These are phyloP conservation scores for Suillus subalutaceus DNA, from an alignment of 768 basidiomycete species.

Conservation along the genomic window DNA sequence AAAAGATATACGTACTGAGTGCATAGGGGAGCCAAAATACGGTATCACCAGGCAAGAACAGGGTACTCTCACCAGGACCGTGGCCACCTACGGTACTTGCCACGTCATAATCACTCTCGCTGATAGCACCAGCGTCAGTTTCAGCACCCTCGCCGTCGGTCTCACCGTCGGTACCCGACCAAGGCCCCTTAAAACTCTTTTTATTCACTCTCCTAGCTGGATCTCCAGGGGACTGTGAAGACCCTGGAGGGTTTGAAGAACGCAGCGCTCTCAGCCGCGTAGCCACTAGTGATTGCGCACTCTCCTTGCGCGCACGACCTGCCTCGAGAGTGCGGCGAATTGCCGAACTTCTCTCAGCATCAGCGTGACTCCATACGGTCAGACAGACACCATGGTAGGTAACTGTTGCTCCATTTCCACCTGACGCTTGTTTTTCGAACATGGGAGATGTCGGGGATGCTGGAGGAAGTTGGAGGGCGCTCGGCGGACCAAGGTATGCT, in stretches of 20 bases:
- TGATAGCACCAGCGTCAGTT: slow-evolving; percentile 74
- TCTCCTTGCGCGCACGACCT: slow-evolving; percentile 77
- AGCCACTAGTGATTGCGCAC: slow-evolving; percentile 70
- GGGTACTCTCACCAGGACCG: slow-evolving; percentile 84
- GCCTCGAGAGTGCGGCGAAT: slow-evolving; percentile 85
- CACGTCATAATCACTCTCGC: slow-evolving; percentile 86
- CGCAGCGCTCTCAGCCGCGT: slow-evolving; percentile 69
- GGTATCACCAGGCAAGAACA: slow-evolving; percentile 86
- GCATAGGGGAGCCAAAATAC: slow-evolving; percentile 97
- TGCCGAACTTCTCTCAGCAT: slow-evolving; percentile 81
- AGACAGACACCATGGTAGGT: slow-evolving; percentile 91
- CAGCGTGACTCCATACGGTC: slow-evolving; percentile 95
- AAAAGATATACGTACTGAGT: slow-evolving; percentile 59
- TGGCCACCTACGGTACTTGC: slow-evolving; percentile 76
- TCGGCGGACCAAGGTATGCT: slow-evolving; percentile 79
- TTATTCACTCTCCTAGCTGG: slow-evolving; percentile 62
- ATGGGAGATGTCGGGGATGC: slow-evolving; percentile 26
- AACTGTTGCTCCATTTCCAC: slow-evolving; percentile 47
- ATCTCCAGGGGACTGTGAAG: slow-evolving; percentile 48
- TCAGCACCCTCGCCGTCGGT: slow-evolving; percentile 74
- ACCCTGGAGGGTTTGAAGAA: slow-evolving; percentile 49
- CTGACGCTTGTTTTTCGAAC: slow-evolving; percentile 32
- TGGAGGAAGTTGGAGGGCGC: slow-evolving; percentile 49
- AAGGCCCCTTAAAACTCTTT: slow-evolving; percentile 66
- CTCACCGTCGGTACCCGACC: slow-evolving; percentile 68